phyloP scores from a whole-genome alignment of 2,329 filamentous ascomycete genomes.

The Neopestalotiopsis rosae region DNA sequence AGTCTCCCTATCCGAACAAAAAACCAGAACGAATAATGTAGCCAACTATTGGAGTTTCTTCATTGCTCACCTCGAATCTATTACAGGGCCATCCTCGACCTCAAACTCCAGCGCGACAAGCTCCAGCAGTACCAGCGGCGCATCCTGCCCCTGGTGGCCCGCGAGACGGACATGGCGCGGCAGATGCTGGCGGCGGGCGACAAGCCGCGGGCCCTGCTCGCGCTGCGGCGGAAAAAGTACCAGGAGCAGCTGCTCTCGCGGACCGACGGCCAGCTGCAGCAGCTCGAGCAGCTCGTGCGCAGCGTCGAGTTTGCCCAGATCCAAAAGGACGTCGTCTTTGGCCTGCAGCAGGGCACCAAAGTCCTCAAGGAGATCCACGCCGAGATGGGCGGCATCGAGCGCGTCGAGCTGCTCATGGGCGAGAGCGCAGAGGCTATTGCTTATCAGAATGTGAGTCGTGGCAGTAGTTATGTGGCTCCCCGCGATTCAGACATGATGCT shows the following conservation, averaged over 20 bases:
- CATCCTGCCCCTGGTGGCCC: constrained; percentile 83
- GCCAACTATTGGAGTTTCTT: neutral
- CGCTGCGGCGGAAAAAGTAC: constrained; percentile 94
- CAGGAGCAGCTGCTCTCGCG: constrained; percentile 88
- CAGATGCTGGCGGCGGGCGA: constrained; percentile 82
- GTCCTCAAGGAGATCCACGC: constrained; percentile 90
- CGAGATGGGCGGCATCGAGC: constrained; percentile 94
- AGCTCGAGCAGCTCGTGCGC: constrained; percentile 85
- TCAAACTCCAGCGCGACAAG: constrained; percentile 97
- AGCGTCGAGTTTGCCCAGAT: constrained; percentile 96
- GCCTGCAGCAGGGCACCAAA: constrained; percentile 86
- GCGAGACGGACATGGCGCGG: constrained; percentile 85
- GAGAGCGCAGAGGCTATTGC: constrained; percentile 89
- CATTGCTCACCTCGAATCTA: neutral
- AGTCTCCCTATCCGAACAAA: neutral
- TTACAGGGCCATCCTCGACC: constrained; percentile 88
- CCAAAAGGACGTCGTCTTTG: constrained; percentile 94
- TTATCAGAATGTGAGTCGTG: constrained; percentile 76
- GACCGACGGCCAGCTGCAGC: constrained; percentile 92
- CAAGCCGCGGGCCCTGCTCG: constrained; percentile 81
- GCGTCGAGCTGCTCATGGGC: constrained; percentile 93
- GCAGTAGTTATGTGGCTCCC: no score
- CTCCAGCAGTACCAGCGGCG: constrained; percentile 94
- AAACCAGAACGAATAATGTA: neutral
- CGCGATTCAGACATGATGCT: no score